These are phyloP conservation scores for Yamadazyma insecticola DNA, from an alignment of 805 yeast genomes.

Conservation along the genomic window DNA sequence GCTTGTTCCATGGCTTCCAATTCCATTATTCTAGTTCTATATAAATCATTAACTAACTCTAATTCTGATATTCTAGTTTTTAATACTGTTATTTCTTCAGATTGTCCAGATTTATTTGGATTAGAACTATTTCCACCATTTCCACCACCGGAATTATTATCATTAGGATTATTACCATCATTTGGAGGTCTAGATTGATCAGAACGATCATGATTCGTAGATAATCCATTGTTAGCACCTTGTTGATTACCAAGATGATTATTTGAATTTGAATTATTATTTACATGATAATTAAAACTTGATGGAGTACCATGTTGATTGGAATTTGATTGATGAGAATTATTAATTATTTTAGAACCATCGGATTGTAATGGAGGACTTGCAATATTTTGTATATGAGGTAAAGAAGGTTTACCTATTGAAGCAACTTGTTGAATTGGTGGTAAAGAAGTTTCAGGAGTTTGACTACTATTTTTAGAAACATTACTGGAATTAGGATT, in stretches of 20 bases:
- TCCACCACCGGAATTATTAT: slow-evolving; percentile 1
- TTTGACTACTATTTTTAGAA: background rate
- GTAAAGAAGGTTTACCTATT: slow-evolving; percentile 17
- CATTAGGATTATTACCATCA: background rate
- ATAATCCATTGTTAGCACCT: no score
- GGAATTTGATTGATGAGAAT: no score
- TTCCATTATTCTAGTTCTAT: slow-evolving; percentile 77
- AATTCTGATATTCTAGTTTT: slow-evolving; percentile 81
- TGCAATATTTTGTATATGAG: slow-evolving; percentile 16
- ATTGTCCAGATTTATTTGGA: background rate
- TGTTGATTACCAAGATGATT: no score
- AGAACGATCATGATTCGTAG: no score
- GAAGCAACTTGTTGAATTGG: slow-evolving; percentile 20
- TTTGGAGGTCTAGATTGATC: no score
- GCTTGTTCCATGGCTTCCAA: slow-evolving; percentile 67
- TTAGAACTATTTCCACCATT: slow-evolving; percentile 1
- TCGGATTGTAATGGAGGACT: no score
- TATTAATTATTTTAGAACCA: no score
- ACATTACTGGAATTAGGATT: slow-evolving; percentile 3
- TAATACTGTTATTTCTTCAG: slow-evolving; percentile 38
- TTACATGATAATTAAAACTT: no score
- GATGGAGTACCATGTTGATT: no score
- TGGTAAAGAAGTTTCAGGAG: slow-evolving; percentile 18
- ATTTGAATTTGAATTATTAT: no score
- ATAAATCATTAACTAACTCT: slow-evolving; percentile 85